Percentiles rank a stretch among this genome's conserved stretches.
These are phyloP conservation scores for Paramyrothecium roridum DNA, from an alignment of 2,329 filamentous ascomycete species.

Conservation along the genomic window DNA sequence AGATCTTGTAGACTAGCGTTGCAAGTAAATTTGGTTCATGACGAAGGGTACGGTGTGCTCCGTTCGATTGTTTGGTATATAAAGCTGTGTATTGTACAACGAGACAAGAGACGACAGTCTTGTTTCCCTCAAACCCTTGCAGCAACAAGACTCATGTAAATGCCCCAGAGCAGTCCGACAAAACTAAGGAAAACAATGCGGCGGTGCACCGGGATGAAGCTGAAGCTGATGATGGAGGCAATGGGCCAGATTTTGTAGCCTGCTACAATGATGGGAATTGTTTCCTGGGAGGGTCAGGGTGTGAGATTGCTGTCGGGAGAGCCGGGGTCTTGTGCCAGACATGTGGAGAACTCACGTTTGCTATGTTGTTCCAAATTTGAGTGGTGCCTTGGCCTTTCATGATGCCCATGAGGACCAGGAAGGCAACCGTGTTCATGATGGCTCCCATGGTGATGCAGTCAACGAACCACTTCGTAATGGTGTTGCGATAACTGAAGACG, in stretches of 20 bases:
- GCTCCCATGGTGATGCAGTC: slow-evolving; percentile 47
- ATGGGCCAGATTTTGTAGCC: slow-evolving; percentile 52
- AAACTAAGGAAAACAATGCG: slow-evolving; percentile 48
- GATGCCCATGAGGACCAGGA: slow-evolving; percentile 44
- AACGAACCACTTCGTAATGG: slow-evolving; percentile 46
- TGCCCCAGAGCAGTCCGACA: slow-evolving; percentile 46
- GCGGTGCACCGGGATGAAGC: slow-evolving; percentile 44
- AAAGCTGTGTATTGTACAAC: neutral
- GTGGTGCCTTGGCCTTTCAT: slow-evolving; percentile 35
- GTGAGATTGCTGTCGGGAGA: slow-evolving; percentile 1
- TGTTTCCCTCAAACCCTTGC: slow-evolving; percentile 28
- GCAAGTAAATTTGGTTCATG: neutral
- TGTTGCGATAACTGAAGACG: slow-evolving; percentile 38
- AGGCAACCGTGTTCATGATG: slow-evolving; percentile 42
- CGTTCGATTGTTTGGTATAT: neutral
- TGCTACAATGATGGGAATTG: slow-evolving; percentile 43
- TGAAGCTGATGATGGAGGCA: slow-evolving; percentile 48
- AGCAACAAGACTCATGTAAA: slow-evolving; percentile 48
- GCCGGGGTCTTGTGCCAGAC: neutral
- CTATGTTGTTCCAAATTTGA: slow-evolving; percentile 36
- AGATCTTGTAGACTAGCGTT: neutral
- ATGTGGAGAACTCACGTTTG: slow-evolving; percentile 20
- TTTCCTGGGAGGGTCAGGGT: slow-evolving; percentile 27
- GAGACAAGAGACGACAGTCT: no score
- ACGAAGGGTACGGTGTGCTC: neutral